Conservation (phyloP, 768 basidiomycete genomes). For the Antrodiella citrinella region DNA sequence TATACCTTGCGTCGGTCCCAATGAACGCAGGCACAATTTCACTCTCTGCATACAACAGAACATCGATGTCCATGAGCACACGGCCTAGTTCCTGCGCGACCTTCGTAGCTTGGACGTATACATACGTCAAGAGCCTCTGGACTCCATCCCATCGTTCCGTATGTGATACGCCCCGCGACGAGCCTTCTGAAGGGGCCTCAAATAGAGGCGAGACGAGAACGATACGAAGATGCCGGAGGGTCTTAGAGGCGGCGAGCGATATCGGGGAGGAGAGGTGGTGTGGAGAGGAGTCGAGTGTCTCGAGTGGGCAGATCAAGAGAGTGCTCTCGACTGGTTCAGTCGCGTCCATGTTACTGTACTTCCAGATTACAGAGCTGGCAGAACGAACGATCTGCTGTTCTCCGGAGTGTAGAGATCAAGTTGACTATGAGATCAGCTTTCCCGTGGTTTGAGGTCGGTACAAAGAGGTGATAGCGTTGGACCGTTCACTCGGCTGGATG, state of each 20-base stretch:
- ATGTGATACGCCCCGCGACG: slow-evolving; percentile 23
- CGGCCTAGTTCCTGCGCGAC: slow-evolving; percentile 60
- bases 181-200: slow-evolving; percentile 21
- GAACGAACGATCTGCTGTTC: too few species aligned
- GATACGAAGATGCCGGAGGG: slow-evolving; percentile 47
- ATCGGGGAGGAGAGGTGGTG: slow-evolving; percentile 51
- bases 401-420: too few species aligned
- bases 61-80: slow-evolving; percentile 70
- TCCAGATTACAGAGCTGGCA: too few species aligned
- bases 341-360: slow-evolving; percentile 1
- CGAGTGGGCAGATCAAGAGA: slow-evolving; percentile 5
- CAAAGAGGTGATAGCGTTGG: not conserved
- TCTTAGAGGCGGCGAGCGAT: slow-evolving; percentile 36
- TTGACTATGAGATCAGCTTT: too few species aligned
- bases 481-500: not conserved
- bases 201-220: slow-evolving; percentile 60
- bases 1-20: slow-evolving; percentile 27
- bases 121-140: slow-evolving; percentile 70
- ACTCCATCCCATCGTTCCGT: slow-evolving; percentile 54
- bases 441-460: too few species aligned
- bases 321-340: slow-evolving; percentile 5
- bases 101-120: slow-evolving; percentile 81
- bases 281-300: slow-evolving; percentile 25
- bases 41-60: slow-evolving; percentile 57
- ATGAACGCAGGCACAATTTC: slow-evolving; percentile 32